A percentile compares a stretch with the other conserved stretches of the same genome.
Conservation (phyloP, 768 basidiomycete genomes). For the Mycena epipterygia region DNA sequence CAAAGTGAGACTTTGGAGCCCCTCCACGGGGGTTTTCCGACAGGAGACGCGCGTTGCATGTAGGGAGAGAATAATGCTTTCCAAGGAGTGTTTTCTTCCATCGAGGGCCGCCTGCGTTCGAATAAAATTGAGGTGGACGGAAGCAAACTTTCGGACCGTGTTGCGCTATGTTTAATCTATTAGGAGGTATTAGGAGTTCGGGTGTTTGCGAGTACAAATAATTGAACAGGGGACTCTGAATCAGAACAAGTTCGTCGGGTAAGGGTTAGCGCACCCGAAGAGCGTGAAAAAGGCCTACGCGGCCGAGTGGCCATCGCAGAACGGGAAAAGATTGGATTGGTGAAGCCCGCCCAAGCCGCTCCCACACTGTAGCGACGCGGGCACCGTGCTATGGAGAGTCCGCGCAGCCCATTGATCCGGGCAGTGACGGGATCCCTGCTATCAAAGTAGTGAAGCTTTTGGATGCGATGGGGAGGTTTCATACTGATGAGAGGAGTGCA, state of each 20-base stretch:
- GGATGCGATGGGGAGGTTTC: not conserved
- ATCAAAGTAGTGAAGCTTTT: not conserved
- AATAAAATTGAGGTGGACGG: no score
- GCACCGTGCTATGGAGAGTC: conserved; percentile 11
- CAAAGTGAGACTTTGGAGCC: not conserved
- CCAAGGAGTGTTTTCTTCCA: no score
- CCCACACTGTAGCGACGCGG: not conserved
- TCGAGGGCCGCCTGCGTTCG: no score
- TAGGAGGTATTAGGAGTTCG: no score
- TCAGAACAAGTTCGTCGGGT: no score
- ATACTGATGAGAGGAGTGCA: not conserved
- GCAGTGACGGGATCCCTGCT: not conserved
- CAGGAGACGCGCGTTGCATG: no score
- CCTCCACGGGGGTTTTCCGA: not conserved
- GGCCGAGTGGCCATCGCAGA: conserved; percentile 14
- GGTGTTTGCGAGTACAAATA: no score
- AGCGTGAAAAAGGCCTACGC: conserved; percentile 7
- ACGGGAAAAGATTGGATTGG: conserved; percentile 4
- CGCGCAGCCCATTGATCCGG: not conserved
- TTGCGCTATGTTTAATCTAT: no score
- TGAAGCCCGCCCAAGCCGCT: conserved; percentile 8
- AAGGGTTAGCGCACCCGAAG: not conserved
- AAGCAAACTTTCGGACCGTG: no score
- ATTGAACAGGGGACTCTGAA: no score
- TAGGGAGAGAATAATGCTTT: no score